Base-by-base conservation (phyloP, 768 basidiomycete species). In the Trametes elegans region DNA sequence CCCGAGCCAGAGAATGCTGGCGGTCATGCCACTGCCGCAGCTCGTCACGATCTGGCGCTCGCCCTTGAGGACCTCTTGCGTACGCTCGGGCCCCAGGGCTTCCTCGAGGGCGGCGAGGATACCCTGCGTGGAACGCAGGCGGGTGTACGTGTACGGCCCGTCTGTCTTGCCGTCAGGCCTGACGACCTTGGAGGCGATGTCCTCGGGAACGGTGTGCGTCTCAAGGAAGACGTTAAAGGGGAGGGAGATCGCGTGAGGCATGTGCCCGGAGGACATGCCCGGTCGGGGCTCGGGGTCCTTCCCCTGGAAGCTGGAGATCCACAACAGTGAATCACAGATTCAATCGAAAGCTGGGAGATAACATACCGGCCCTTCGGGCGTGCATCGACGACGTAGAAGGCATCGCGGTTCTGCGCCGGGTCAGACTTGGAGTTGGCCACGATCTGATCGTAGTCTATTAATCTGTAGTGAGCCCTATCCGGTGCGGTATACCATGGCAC, bases 11-110 rank as follows among this genome's bases (percentile, higher is more conserved):
- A 98, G 76, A 13, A 98, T 76, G 3, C 82, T 91, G 10, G 96
- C 96, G n/a, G 95, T 97, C 96, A 99, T 98, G 39, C 96, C 96
- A 66, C 92, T 96, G 46, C 96, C 96, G 73, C 96, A 99, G 55
- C 79, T 88, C 11, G 88, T 83, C 5, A 86, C 79, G 27, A 95
- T 81, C 19, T 75, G 66, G 47, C 79, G 75, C 57, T 83, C 71
- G 16, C 89, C 90, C 10, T 75, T 68, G 40, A 88, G 71, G 9
- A 95, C 74, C 36, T 76, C 67, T n/a, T 81, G 70, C 11, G 80
- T 76, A 54, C 78, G 69, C 49, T 81, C 77, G 34, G 69, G 62
- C 28, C 92, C 90, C 28, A 97, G 70, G 16, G 81, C 78, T n/a
- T 79, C 70, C 32, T 79, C 75, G 32, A 98, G 72, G 27, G 79